phyloP scores from a whole-genome alignment of 2,329 filamentous ascomycete genomes.

The Bipolaris cookei region DNA sequence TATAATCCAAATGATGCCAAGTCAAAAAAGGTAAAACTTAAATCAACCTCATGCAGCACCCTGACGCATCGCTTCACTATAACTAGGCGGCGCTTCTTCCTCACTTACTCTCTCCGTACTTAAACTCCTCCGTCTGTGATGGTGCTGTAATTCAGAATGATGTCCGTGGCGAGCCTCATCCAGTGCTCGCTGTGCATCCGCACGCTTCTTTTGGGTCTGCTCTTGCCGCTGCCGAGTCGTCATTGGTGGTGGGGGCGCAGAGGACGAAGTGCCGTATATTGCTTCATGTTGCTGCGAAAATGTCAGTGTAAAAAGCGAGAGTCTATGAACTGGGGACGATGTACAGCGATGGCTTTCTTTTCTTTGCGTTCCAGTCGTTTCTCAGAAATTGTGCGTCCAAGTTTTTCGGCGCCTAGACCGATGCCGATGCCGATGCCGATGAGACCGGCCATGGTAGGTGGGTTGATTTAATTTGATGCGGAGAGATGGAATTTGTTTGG shows the following conservation, averaged over 20 bases:
- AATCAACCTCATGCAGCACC: constrained; percentile 2
- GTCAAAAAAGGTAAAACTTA: background rate
- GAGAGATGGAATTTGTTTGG: background rate
- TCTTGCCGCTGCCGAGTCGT: constrained; percentile 8
- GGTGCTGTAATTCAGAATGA: constrained; percentile 6
- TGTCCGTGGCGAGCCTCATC: constrained; percentile 17
- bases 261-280: constrained; percentile 20
- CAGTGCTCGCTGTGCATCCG: constrained; percentile 14
- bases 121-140: constrained; percentile 18
- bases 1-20: background rate
- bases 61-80: constrained; percentile 19
- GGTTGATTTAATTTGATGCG: background rate
- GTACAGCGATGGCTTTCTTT: constrained; percentile 29
- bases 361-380: constrained; percentile 33
- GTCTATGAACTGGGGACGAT: background rate
- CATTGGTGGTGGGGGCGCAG: constrained; percentile 10
- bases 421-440: constrained; percentile 27
- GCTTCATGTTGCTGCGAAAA: constrained; percentile 22
- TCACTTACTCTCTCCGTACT: constrained; percentile 18
- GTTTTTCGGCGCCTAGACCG: constrained; percentile 30
- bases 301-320: background rate
- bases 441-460: constrained; percentile 29
- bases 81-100: constrained; percentile 25
- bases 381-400: constrained; percentile 29
- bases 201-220: constrained; percentile 17